Evolutionary conservation across 371 early-diverging fungal genomes (phyloP), one percentile per base, ranked within the genome.

Genomic region (Circinella minor): DNA sequence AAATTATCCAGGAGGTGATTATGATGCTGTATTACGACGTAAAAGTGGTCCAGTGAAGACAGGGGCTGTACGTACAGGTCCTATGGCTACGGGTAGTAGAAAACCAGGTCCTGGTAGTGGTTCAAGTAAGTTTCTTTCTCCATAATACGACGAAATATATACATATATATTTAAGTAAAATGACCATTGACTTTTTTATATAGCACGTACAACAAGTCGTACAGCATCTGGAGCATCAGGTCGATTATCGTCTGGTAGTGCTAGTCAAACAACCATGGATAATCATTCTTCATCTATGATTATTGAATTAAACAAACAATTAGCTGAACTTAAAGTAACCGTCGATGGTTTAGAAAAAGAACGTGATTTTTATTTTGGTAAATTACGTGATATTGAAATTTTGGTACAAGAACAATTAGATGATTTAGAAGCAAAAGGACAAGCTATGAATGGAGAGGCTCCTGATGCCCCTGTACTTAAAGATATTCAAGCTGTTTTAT

Each of bases 341-440:
- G 89, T 96, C 39, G 94, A 93, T 65, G 95, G 94, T 55, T 87
- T 95, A 55, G 96, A 97, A 79, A 95, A 93, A 83, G 97, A 98
- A 79, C 89, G 98, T 43, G 97, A 98, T 72, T 98, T 97, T 74
- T 98, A 98, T 77, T 98, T 95, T 74, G 78, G 85, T 49, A 97
- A 97, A 80, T 81, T 98, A 70, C 83, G 98, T 55, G 96, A 96
- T 65, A 94, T 98, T 74, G 98, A 98, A 74, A 88, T 97, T 43
- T 80, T 92, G 61, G 89, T 95, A 9, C 98, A 97, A 83, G 87
- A 91, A 54, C 85, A 87, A 37, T 54, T 91, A 39, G 89, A 91
- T 51, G 55, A 36, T 5, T 48, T 75, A 15, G 72, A 75, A 54
- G 54, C 54, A 60, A 69, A 73, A 3, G 59, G 65, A 48, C 69